A percentile compares a stretch with the other conserved stretches of the same genome.
Conservation (phyloP, 495 filamentous ascomycete genomes). For the Penicillium lagena region DNA sequence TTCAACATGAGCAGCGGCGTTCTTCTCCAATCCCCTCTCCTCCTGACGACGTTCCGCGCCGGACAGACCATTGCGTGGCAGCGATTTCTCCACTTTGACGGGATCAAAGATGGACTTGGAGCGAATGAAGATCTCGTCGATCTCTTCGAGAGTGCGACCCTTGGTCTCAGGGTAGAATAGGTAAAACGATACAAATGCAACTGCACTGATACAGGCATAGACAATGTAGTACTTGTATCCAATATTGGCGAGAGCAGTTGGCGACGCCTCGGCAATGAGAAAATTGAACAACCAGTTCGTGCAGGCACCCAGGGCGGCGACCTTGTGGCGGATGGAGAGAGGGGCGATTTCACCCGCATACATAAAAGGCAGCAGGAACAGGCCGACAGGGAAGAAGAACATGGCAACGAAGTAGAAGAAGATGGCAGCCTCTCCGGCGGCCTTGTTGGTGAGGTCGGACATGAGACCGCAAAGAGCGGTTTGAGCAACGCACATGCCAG, state of each 20-base stretch:
- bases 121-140: slow-evolving; percentile 59
- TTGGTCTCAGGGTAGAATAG: slow-evolving; percentile 52
- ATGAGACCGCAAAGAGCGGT: slow-evolving; percentile 42
- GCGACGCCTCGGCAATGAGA: slow-evolving; percentile 54
- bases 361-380: slow-evolving; percentile 58
- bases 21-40: too few species aligned
- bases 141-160: slow-evolving; percentile 28
- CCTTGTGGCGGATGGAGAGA: slow-evolving; percentile 52
- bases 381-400: slow-evolving; percentile 57
- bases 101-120: slow-evolving; percentile 12
- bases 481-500: slow-evolving; percentile 52
- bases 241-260: slow-evolving; percentile 45
- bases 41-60: too few species aligned
- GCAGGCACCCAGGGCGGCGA: slow-evolving; percentile 53
- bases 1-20: too few species aligned
- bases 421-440: slow-evolving; percentile 23
- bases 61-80: not conserved
- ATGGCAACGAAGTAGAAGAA: slow-evolving; percentile 56
- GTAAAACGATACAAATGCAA: slow-evolving; percentile 40
- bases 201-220: slow-evolving; percentile 34
- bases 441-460: slow-evolving; percentile 17
- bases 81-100: slow-evolving; percentile 6
- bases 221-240: slow-evolving; percentile 10
- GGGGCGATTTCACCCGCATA: slow-evolving; percentile 61
- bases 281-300: slow-evolving; percentile 20